Evolutionary conservation across 768 basidiomycete species (phyloP).

Genomic region (Tricholoma hemisulphureum): DNA sequence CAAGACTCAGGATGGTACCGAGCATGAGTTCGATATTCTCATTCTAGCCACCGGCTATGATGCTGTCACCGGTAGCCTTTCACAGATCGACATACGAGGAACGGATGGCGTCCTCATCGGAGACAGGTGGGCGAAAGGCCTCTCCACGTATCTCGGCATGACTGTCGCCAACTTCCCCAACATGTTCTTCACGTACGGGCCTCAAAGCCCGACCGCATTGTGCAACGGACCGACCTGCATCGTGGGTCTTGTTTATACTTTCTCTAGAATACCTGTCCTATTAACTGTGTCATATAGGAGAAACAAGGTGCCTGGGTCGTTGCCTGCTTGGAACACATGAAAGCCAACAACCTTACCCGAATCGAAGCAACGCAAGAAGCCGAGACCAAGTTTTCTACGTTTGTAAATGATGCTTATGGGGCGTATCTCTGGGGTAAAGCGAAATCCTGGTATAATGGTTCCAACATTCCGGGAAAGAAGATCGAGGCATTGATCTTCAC

Average conservation of each 20-base stretch:
- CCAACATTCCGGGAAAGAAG: neutral
- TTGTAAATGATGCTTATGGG: neutral
- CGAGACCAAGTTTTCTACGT: neutral
- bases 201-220: slow-evolving; percentile 11
- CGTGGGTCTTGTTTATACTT: slow-evolving; percentile 4
- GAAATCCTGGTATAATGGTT: neutral
- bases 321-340: slow-evolving; percentile 9
- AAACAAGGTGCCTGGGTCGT: slow-evolving; percentile 15
- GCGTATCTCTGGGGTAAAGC: neutral
- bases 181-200: slow-evolving; percentile 16
- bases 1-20: slow-evolving; percentile 6
- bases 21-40: slow-evolving; percentile 13
- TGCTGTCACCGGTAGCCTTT: slow-evolving; percentile 8
- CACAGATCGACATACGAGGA: slow-evolving; percentile 11
- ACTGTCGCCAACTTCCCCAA: slow-evolving; percentile 13
- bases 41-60: slow-evolving; percentile 18
- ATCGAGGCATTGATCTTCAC: slow-evolving; percentile 3
- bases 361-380: slow-evolving; percentile 5
- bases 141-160: slow-evolving; percentile 12
- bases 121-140: slow-evolving; percentile 15
- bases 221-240: slow-evolving; percentile 14
- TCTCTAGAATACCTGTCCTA: neutral
- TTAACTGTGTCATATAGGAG: slow-evolving; percentile 4
- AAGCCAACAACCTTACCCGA: neutral
- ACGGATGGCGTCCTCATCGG: slow-evolving; percentile 7